These are phyloP conservation scores for Xylariaceae sp. DNA, from an alignment of 2,329 filamentous ascomycete genomes.

Conservation along the genomic window DNA sequence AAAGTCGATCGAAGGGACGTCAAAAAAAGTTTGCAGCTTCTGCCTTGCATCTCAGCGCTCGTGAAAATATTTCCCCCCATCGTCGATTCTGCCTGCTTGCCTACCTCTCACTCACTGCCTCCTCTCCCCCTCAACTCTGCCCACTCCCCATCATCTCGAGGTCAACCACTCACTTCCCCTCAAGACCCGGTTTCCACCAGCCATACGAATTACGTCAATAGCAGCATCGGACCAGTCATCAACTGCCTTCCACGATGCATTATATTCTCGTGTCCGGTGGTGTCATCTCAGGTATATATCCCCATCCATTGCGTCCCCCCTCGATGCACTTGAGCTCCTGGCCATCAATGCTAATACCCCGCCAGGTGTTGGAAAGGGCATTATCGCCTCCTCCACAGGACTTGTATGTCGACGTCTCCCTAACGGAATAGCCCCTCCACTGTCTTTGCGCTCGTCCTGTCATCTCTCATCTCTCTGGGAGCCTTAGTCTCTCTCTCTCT, in stretches of 20 bases:
- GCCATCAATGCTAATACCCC: conserved; percentile 16
- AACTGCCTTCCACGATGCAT: conserved; percentile 56
- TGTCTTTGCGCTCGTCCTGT: not conserved
- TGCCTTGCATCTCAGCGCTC: not conserved
- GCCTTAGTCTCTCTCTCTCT: not conserved
- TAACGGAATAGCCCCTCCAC: not conserved
- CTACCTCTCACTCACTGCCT: no score
- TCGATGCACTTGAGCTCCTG: conserved; percentile 1
- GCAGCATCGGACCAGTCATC: not conserved
- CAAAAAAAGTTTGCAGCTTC: conserved; percentile 11
- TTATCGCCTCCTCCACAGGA: conserved; percentile 24
- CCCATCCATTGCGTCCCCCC: not conserved
- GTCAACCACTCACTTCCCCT: conserved; percentile 12
- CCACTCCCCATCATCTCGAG: conserved; percentile 7
- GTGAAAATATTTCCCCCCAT: conserved; percentile 14
- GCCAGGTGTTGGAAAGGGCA: conserved; percentile 23
- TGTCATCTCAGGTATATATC: conserved; percentile 37
- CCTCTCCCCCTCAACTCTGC: not conserved
- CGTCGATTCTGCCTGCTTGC: not conserved
- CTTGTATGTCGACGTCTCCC: conserved; percentile 10
- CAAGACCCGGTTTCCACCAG: conserved; percentile 6
- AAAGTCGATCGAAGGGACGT: not conserved
- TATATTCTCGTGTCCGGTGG: conserved; percentile 77
- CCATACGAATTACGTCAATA: not conserved
- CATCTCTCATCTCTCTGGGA: not conserved